phyloP scores from a whole-genome alignment of 2,329 filamentous ascomycete genomes.

The Aspergillus alliaceus region DNA sequence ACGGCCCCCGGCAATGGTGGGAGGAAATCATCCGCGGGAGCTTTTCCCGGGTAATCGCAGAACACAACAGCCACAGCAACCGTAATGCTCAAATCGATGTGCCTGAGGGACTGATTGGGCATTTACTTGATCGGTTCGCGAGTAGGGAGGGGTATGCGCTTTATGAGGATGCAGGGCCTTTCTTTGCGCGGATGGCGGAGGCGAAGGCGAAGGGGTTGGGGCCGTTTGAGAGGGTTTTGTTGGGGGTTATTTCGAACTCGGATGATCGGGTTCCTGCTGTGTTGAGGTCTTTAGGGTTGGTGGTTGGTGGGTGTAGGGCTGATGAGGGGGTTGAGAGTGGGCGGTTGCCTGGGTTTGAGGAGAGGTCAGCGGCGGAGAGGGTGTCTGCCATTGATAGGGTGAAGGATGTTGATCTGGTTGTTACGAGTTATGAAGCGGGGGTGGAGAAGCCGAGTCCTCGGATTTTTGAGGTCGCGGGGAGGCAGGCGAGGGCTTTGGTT shows the following conservation, averaged over 20 bases:
- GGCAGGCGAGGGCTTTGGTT: constrained; percentile 27
- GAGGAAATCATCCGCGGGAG: constrained; percentile 40
- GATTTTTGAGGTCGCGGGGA: constrained; percentile 42
- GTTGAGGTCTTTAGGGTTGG: constrained; percentile 39
- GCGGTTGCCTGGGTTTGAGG: constrained; percentile 23
- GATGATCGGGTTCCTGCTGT: constrained; percentile 45
- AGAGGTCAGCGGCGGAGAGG: constrained; percentile 3
- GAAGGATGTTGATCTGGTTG: constrained; percentile 44
- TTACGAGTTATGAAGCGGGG: constrained; percentile 49
- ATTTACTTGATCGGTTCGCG: constrained; percentile 41
- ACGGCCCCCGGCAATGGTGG: constrained; percentile 47
- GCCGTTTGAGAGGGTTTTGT: constrained; percentile 35
- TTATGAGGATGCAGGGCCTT: constrained; percentile 40
- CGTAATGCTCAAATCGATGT: constrained; percentile 17
- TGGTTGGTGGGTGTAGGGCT: constrained; percentile 35
- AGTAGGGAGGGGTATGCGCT: constrained; percentile 41
- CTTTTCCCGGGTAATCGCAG: constrained; percentile 30
- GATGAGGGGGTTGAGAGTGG: constrained; percentile 30
- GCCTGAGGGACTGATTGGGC: constrained; percentile 34
- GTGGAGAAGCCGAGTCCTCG: constrained; percentile 43
- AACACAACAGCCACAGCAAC: constrained; percentile 5
- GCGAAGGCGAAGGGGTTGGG: constrained; percentile 9
- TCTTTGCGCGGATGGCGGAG: constrained; percentile 34
- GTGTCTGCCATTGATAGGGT: not conserved
- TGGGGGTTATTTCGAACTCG: constrained; percentile 49